Evolutionary conservation across 768 basidiomycete species (phyloP).

Genomic region (Lactifluus echinatus): DNA sequence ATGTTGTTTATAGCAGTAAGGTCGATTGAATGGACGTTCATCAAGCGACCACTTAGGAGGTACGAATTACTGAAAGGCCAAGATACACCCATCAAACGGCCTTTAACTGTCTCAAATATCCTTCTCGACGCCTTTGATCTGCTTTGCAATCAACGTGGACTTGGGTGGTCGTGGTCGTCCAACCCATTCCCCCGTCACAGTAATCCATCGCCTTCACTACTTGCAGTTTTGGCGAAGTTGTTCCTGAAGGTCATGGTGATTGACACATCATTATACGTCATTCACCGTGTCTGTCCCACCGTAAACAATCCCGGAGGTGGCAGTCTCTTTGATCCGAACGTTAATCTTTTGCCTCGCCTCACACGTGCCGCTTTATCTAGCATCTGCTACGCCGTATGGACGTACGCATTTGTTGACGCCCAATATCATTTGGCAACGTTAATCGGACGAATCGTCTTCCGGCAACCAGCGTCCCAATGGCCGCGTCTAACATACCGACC

Average conservation of each 20-base stretch:
- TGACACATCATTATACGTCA: slow-evolving; percentile 1
- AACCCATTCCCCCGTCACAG: background rate
- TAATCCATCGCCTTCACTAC: background rate
- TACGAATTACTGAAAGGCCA: background rate
- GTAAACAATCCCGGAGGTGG: too few species aligned
- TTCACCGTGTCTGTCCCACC: too few species aligned
- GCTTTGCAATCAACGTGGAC: slow-evolving; percentile 10
- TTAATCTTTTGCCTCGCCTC: too few species aligned
- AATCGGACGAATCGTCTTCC: too few species aligned
- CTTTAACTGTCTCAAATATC: slow-evolving; percentile 2
- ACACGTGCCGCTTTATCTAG: too few species aligned
- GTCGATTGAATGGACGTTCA: too few species aligned
- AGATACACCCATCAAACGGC: background rate
- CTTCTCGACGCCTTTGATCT: slow-evolving; percentile 13
- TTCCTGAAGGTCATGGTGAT: background rate
- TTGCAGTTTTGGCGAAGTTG: background rate
- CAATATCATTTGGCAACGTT: too few species aligned
- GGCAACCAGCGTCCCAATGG: too few species aligned
- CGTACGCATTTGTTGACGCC: background rate
- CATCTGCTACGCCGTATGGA: too few species aligned
- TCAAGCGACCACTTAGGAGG: background rate
- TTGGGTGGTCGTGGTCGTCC: slow-evolving; percentile 15
- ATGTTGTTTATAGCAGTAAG: background rate
- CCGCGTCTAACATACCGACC: too few species aligned
- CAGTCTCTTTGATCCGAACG: too few species aligned